phyloP scores from a whole-genome alignment of 495 filamentous ascomycete species.

The Neurospora terricola region DNA sequence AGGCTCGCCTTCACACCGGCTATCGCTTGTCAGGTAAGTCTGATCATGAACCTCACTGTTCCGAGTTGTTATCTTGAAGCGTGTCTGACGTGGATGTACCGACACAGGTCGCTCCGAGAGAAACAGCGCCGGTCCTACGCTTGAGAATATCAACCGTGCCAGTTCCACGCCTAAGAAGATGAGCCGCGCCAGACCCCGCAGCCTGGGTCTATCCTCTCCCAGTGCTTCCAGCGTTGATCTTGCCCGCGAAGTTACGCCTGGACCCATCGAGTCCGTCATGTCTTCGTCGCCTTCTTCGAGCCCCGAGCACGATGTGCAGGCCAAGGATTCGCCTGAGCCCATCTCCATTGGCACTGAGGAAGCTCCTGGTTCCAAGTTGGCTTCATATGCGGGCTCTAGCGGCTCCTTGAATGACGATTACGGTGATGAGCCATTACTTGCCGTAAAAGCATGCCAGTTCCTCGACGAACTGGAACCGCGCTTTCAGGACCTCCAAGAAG shows the following conservation, averaged over 20 bases:
- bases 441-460: no score
- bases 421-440: no score
- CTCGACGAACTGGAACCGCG: no score
- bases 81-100: neutral
- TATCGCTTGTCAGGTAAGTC: neutral
- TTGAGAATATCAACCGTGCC: no score
- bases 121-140: no score
- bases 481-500: no score
- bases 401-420: no score
- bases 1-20: neutral
- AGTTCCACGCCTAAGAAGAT: no score
- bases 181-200: no score
- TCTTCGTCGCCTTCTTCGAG: neutral
- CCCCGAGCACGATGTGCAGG: neutral
- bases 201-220: no score
- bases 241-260: neutral
- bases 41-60: neutral
- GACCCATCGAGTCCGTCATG: neutral
- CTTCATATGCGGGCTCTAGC: neutral
- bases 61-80: neutral
- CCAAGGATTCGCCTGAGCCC: neutral
- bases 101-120: neutral
- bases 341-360: neutral
- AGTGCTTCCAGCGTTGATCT: neutral
- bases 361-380: neutral